Evolutionary conservation across 192 early-diverging fungal species (phyloP), one percentile per base, ranked within the genome.

Genomic region (Mortierella alpina): DNA sequence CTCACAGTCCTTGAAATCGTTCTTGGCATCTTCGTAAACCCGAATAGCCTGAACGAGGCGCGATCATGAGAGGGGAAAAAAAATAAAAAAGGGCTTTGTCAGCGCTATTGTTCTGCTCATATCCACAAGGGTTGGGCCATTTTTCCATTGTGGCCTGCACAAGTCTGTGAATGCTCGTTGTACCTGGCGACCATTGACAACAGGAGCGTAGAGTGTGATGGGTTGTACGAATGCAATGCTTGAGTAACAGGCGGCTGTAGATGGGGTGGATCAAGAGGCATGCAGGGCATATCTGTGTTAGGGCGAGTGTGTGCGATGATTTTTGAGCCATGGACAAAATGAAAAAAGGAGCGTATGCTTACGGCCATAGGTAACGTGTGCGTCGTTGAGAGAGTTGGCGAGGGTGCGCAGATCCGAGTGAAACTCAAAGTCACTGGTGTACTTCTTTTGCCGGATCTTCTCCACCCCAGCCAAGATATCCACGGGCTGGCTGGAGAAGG

Each of bases 101-200:
- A 9, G 2, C 39, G n/a, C n/a, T n/a, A n/a, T n/a, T n/a, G n/a
- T n/a, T n/a, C n/a, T n/a, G n/a, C n/a, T n/a, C n/a, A 6, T 22
- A 31, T 31, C 31, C 31, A 31, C 31, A 31, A 31, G 3, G 31
- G 3, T 31, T 31, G 31, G 31, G 3, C 3, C 31, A 31, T 31
- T 31, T 31, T 31, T 31, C 31, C 31, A 31, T 31, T 31, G 31
- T 31, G 31, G 31, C 31, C 31, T 1, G 31, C 31, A 31, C 31
- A 31, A 1, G 31, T 31, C 31, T 31, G 31, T 31, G 31, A 31
- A 31, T 31, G 31, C 31, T 31, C 31, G 31, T 31, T 31, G 1
- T 68, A 63, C 73, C 66, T 68, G 73, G 7, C 56, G 47, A 39
- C 73, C 60, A 20, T 68, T 22, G 23, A 68, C 50, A 10, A 69